These are phyloP conservation scores for Penicillium fuscoglaucum DNA, from an alignment of 2,329 filamentous ascomycete genomes.

Conservation along the genomic window DNA sequence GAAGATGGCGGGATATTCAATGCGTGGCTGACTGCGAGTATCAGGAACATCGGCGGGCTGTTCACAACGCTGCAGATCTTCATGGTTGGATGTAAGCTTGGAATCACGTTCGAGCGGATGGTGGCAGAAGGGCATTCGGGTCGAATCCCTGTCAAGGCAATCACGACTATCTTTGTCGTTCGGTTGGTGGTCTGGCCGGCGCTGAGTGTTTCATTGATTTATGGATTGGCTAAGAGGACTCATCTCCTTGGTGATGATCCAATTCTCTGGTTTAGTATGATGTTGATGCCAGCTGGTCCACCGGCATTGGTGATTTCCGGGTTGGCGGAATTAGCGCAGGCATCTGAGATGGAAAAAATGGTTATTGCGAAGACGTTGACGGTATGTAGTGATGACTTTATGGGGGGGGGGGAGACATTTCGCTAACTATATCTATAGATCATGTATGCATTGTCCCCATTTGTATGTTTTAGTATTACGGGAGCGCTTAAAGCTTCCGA, in stretches of 20 bases:
- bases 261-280: conserved; percentile 65
- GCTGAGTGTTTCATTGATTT: conserved; percentile 58
- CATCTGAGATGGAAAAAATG: conserved; percentile 46
- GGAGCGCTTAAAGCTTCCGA: conserved; percentile 31
- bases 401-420: not conserved
- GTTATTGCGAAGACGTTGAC: conserved; percentile 55
- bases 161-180: conserved; percentile 39
- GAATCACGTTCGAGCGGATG: conserved; percentile 52
- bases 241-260: conserved; percentile 56
- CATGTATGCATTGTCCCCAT: conserved; percentile 35
- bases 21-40: conserved; percentile 63
- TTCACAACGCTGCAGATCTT: conserved; percentile 67
- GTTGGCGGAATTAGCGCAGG: conserved; percentile 48
- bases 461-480: conserved; percentile 34
- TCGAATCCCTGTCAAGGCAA: conserved; percentile 45
- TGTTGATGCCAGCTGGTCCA: conserved; percentile 57
- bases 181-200: conserved; percentile 64
- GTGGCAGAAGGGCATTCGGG: conserved; percentile 38
- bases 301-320: conserved; percentile 40
- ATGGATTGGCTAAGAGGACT: conserved; percentile 54
- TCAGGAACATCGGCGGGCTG: conserved; percentile 63
- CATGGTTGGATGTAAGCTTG: conserved; percentile 66
- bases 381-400: conserved; percentile 23
- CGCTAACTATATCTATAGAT: conserved; percentile 25
- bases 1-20: conserved; percentile 64